Conservation (phyloP, 805 yeast genomes). For the Lachancea fermentati region DNA sequence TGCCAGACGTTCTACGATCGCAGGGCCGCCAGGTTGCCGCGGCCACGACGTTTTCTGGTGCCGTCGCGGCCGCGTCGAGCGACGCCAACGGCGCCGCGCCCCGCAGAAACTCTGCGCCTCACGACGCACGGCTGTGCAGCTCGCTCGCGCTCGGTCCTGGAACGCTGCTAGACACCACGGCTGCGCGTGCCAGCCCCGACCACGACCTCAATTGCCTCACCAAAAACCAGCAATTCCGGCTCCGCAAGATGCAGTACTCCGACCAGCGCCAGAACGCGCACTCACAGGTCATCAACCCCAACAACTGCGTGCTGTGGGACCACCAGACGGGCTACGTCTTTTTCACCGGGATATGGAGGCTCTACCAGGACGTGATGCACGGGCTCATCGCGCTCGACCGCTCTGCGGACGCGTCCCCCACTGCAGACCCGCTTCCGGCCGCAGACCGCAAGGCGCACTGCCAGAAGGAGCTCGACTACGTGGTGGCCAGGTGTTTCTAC, state of each 20-base stretch:
- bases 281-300: conserved; percentile 29
- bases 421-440: neutral
- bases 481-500: conserved; percentile 8
- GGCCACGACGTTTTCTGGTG: neutral
- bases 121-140: neutral
- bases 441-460: conserved; percentile 9
- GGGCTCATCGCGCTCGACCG: conserved; percentile 18
- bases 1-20: conserved; percentile 20
- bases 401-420: conserved; percentile 4
- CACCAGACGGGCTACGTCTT: conserved; percentile 80
- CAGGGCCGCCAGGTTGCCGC: neutral
- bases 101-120: no score
- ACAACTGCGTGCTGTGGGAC: conserved; percentile 82
- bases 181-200: conserved; percentile 6
- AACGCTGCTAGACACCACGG: neutral
- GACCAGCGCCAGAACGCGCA: conserved; percentile 7
- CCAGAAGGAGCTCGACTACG: conserved; percentile 11
- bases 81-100: neutral
- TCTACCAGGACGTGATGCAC: conserved; percentile 33
- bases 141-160: neutral
- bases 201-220: conserved; percentile 16
- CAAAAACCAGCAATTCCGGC: conserved; percentile 30
- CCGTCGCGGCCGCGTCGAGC: conserved; percentile 6
- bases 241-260: conserved; percentile 20
- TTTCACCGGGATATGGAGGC: conserved; percentile 82